Base-by-base conservation (phyloP, 352 stramenopile genomes). In the Phytophthora sp. region DNA sequence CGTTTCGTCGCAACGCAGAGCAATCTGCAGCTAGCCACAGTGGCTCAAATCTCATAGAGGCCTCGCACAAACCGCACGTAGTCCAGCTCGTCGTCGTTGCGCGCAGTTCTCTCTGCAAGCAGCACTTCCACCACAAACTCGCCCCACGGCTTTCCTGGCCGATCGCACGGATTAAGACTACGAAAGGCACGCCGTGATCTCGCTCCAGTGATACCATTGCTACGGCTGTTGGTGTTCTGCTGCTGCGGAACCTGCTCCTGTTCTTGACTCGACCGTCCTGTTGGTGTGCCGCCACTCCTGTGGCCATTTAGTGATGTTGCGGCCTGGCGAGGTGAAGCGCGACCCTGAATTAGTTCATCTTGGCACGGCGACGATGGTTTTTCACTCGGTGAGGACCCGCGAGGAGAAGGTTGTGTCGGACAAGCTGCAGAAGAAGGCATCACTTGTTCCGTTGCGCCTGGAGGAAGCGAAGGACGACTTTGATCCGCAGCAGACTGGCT, bases 81-180 rank as follows among this genome's bases (percentile, higher is more conserved):
- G 50, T 75, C 61, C n/a, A 63, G 54, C 28, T 75, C 66, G 27
- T 75, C 66, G 48, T 71, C 50, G 39, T 70, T 59, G 12, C 54
- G 54, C 26, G 66, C 66, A 3, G 55, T 64, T 56, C 54, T 64
- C 45, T 75, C 54, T 27, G 66, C 66, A 8, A 71, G 37, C 17
- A 70, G 45, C 20, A 75, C 26, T 37, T 71, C 66, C 20, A 63
- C 61, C 11, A 70, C 66, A 23, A 75, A 71, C 32, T 71, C 66
- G 21, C 61, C 53, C 60, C 61, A 71, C 0, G 56, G 49, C 17
- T 68, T 71, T 37, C 42, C 55, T 26, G 32, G 23, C 26, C 38
- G 55, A 38, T 61, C 44, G 44, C 60, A 65, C 35, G 45, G 55
- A 9, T 62, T 67, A 30, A 65, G 45, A 17, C 28, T 49, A 41